A percentile compares a stretch with the other conserved stretches of the same genome.
These are phyloP conservation scores for Phlyctochytrium bullatum DNA, from an alignment of 192 early-diverging fungal species.

Conservation along the genomic window DNA sequence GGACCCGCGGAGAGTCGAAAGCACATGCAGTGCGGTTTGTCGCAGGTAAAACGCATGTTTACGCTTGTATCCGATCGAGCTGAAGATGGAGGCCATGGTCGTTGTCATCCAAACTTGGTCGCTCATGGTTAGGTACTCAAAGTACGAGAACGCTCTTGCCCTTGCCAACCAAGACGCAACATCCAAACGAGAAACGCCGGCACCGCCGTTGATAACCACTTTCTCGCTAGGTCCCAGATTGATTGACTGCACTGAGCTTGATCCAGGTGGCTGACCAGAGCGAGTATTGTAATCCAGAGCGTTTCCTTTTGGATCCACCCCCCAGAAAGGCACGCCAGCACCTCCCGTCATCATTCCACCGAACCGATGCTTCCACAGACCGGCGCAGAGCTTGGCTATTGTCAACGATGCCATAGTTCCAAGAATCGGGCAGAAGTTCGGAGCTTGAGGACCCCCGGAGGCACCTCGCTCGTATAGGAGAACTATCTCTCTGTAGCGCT, in stretches of 20 bases:
- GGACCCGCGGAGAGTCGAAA: constrained; percentile 13
- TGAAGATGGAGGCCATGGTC: constrained; percentile 58
- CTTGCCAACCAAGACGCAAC: constrained; percentile 65
- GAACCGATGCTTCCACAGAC: constrained; percentile 41
- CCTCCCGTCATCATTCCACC: constrained; percentile 36
- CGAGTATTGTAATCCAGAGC: not conserved
- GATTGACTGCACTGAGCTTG: not conserved
- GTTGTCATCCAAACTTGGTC: constrained; percentile 59
- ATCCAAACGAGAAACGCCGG: constrained; percentile 47
- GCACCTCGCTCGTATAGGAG: constrained; percentile 56
- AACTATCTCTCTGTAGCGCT: constrained; percentile 66
- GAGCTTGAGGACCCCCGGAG: constrained; percentile 8
- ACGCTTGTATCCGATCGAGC: constrained; percentile 51
- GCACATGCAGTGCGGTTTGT: constrained; percentile 47
- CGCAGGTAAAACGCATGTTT: constrained; percentile 75
- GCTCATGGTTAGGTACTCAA: constrained; percentile 53
- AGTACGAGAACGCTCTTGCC: constrained; percentile 40
- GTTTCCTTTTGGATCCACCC: constrained; percentile 9
- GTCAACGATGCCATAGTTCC: constrained; percentile 66
- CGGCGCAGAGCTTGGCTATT: constrained; percentile 61
- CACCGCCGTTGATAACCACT: constrained; percentile 35
- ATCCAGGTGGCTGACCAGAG: constrained; percentile 10
- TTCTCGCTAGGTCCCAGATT: constrained; percentile 20
- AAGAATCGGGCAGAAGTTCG: constrained; percentile 54
- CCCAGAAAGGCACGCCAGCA: constrained; percentile 37